These are phyloP conservation scores for Casuarina equisetifolia DNA, from an alignment of 306 rosid species.

Conservation along the genomic window DNA sequence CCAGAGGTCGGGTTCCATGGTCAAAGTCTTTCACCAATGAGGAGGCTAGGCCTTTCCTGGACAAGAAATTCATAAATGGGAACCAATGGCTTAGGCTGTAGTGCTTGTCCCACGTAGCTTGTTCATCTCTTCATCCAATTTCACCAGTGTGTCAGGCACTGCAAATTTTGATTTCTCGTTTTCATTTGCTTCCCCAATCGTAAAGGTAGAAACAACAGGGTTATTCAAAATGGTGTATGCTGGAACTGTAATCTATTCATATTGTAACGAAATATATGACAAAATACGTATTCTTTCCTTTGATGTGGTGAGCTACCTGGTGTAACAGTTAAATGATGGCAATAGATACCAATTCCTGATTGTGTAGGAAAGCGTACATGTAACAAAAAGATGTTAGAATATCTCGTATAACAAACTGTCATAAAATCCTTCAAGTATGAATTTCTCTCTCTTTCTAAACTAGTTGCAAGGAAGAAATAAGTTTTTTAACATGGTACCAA, in stretches of 20 bases:
- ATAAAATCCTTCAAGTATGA: too few species aligned
- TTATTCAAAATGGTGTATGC: not conserved
- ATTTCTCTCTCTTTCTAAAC: too few species aligned
- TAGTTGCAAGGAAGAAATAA: too few species aligned
- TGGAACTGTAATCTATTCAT: not conserved
- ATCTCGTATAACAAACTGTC: too few species aligned
- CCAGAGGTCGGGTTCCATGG: slow-evolving; percentile 64
- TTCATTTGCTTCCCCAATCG: not conserved
- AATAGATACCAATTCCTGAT: not conserved
- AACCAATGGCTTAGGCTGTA: slow-evolving; percentile 76
- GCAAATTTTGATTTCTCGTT: not conserved
- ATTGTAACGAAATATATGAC: not conserved
- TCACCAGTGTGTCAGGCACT: not conserved
- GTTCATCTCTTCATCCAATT: not conserved
- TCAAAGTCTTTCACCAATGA: slow-evolving; percentile 50
- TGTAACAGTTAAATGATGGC: not conserved
- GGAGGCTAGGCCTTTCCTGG: slow-evolving; percentile 62
- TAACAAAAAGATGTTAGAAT: not conserved
- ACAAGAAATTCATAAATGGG: slow-evolving; percentile 58
- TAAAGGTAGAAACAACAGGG: not conserved
- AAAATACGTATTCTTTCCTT: not conserved
- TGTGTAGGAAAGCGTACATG: not conserved
- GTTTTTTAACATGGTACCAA: too few species aligned
- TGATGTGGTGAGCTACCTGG: not conserved
- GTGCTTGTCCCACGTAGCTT: not conserved